Base-by-base conservation (phyloP, 2,329 filamentous ascomycete genomes). In the Cladosporium sp. region DNA sequence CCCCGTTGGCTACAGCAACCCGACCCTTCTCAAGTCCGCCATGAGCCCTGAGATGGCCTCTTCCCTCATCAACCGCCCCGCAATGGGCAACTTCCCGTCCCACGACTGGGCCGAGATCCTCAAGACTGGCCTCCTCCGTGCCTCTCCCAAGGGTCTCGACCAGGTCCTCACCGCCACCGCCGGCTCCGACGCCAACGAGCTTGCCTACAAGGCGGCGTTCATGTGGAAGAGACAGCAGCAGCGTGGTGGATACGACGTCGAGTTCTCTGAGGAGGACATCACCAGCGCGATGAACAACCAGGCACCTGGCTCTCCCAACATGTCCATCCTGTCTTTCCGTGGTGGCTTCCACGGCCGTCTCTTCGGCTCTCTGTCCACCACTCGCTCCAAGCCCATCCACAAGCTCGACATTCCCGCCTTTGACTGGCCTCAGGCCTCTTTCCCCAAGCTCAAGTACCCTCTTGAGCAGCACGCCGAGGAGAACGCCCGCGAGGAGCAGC, bases 351-450 rank as follows among this genome's bases (percentile, higher is more conserved):
- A 95, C 74, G 90, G 90, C 59, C 88, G 90, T 57, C 81, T 95
- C 40, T 95, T 95, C 62, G 90, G 88, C 64, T 85, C 81, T 52
- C 79, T 95, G 50, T 92, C 87, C 54, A 95, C 89, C 51, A 95
- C 90, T 12, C 86, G 90, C 66, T 91, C 85, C 70, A 95, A 95
- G 79, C 82, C 90, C 40, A 91, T 95, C 68, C 90, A 95, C 78
- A 95, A 95, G 75, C 76, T 95, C 60, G 90, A 95, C 67, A 95
- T 95, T 61, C 90, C 90, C 19, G 88, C 90, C 63, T 95, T 95
- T 64, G 86, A 95, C 78, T 95, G 90, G 90, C 90, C 90, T 22
- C 88, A 92, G 69, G 89, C 89, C 15, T 82, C 86, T 50, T 95
- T 95, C 78, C 91, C 90, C 8, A 64, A 74, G 56, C 80, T 94